Conservation (phyloP, 2,329 filamentous ascomycete species). For the Raffaelea albimanens region DNA sequence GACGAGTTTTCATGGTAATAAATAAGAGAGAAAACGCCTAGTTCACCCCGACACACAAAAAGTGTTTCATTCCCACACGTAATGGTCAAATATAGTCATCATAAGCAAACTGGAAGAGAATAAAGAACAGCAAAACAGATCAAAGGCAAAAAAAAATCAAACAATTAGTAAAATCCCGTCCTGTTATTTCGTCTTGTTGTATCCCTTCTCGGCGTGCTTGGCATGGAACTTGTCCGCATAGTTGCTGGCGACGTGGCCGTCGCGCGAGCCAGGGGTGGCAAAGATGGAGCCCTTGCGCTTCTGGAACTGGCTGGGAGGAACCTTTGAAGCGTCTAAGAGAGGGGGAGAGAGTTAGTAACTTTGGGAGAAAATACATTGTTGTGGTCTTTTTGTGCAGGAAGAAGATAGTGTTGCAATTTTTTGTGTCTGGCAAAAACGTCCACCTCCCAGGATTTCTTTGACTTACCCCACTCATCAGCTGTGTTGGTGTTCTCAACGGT, state of each 20-base stretch:
- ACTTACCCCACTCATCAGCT: background rate
- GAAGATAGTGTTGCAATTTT: background rate
- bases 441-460: too few species aligned
- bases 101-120: background rate
- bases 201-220: conserved; percentile 44
- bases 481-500: background rate
- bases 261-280: conserved; percentile 53
- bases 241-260: conserved; percentile 54
- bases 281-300: conserved; percentile 62
- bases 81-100: background rate
- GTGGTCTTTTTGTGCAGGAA: background rate
- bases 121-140: background rate
- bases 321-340: conserved; percentile 51
- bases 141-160: background rate
- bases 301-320: conserved; percentile 58
- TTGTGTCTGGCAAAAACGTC: too few species aligned
- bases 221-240: conserved; percentile 51
- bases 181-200: conserved; percentile 23
- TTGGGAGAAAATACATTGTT: background rate
- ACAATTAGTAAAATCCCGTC: background rate
- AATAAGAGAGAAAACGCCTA: background rate
- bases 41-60: background rate
- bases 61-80: background rate
- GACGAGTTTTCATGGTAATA: background rate
- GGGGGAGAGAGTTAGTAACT: background rate